Conservation (phyloP, 805 yeast genomes). For the Pichia californica region DNA sequence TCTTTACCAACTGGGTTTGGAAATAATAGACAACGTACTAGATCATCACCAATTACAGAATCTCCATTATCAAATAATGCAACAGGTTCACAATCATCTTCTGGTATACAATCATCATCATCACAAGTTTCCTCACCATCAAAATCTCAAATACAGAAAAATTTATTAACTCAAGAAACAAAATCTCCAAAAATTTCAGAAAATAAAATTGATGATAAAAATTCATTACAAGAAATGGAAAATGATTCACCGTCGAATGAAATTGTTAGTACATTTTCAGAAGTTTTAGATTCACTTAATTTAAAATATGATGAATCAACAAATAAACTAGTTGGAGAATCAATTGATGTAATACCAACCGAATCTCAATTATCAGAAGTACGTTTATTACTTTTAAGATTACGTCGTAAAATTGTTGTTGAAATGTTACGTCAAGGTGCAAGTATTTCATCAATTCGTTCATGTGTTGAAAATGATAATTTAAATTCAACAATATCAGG, state of each 20-base stretch:
- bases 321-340: not conserved
- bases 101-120: not conserved
- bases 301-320: not conserved
- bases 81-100: not conserved
- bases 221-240: not conserved
- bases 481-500: too few species aligned
- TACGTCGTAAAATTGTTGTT: constrained; percentile 1
- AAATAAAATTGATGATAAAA: too few species aligned
- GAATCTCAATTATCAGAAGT: not conserved
- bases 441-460: not conserved
- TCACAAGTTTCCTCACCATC: not conserved
- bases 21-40: not conserved
- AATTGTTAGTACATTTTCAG: not conserved
- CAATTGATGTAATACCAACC: not conserved
- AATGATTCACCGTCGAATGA: not conserved
- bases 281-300: not conserved
- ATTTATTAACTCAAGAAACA: too few species aligned
- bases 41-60: not conserved
- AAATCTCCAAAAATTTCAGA: not conserved
- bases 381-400: not conserved
- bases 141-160: not conserved
- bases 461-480: not conserved
- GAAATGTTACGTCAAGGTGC: not conserved
- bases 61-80: not conserved
- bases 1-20: not conserved